phyloP scores from a whole-genome alignment of 2,329 filamentous ascomycete genomes.

The Byssochlamys sp. region DNA sequence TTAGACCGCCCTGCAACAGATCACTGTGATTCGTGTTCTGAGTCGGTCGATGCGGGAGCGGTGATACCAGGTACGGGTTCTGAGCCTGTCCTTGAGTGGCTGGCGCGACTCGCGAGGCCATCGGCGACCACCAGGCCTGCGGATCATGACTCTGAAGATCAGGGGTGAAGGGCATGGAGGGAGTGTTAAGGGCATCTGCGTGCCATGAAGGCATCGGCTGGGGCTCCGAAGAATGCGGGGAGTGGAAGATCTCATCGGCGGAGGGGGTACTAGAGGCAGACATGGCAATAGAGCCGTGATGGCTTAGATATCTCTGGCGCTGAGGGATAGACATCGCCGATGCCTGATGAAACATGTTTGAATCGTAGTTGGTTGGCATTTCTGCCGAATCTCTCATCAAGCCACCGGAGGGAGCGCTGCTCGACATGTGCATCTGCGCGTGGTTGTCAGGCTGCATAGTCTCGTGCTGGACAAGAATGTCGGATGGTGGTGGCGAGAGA shows the following conservation, averaged over 20 bases:
- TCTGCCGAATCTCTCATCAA: slow-evolving; percentile 17
- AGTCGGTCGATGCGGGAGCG: slow-evolving; percentile 24
- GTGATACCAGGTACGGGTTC: slow-evolving; percentile 28
- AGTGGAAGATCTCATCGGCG: slow-evolving; percentile 29
- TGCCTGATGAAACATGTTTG: slow-evolving; percentile 23
- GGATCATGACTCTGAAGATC: slow-evolving; percentile 28
- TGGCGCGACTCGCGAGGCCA: slow-evolving; percentile 23
- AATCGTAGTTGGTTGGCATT: slow-evolving; percentile 23
- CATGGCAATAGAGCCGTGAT: slow-evolving; percentile 19
- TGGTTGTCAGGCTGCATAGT: slow-evolving; percentile 22
- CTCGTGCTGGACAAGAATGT: slow-evolving; percentile 32
- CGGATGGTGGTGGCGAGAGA: slow-evolving; percentile 38
- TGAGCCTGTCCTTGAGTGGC: slow-evolving; percentile 26
- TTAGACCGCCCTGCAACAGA: slow-evolving; percentile 30
- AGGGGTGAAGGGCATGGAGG: slow-evolving; percentile 29
- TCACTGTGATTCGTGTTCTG: slow-evolving; percentile 22
- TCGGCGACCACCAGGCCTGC: slow-evolving; percentile 34
- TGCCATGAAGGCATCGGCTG: slow-evolving; percentile 34
- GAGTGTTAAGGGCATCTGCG: slow-evolving; percentile 28
- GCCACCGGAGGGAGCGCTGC: slow-evolving; percentile 30
- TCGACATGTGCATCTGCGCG: slow-evolving; percentile 16
- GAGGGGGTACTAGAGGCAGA: slow-evolving; percentile 27
- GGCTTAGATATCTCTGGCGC: slow-evolving; percentile 24
- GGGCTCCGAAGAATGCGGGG: slow-evolving; percentile 30
- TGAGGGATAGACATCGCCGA: slow-evolving; percentile 24